These are phyloP conservation scores for Penicillium sp. DNA, from an alignment of 2,329 filamentous ascomycete species.

Conservation along the genomic window DNA sequence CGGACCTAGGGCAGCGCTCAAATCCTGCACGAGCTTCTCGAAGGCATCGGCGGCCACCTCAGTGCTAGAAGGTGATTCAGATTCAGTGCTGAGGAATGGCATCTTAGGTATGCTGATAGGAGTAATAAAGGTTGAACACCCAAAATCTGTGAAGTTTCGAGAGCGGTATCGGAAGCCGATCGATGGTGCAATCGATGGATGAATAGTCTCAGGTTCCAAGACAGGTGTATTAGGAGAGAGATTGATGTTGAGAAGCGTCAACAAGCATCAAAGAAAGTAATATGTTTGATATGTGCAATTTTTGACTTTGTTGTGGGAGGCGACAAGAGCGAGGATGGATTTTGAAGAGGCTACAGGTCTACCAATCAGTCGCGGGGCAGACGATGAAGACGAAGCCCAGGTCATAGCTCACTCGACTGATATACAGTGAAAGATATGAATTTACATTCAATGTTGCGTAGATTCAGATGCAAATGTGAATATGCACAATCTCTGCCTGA, in stretches of 20 bases:
- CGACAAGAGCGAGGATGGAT: too few relatives aligned
- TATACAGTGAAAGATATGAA: too few relatives aligned
- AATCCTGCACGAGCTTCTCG: constrained; percentile 69
- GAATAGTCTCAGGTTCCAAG: not conserved
- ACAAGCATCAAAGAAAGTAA: too few relatives aligned
- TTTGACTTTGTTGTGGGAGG: too few relatives aligned
- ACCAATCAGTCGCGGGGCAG: too few relatives aligned
- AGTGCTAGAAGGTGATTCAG: constrained; percentile 11
- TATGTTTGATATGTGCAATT: too few relatives aligned
- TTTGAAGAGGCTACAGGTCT: too few relatives aligned
- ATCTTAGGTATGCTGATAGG: constrained; percentile 18
- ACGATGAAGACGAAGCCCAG: too few relatives aligned
- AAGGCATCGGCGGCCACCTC: constrained; percentile 49
- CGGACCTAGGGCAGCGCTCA: constrained; percentile 74
- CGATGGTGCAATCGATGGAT: not conserved
- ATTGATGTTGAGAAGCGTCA: too few relatives aligned
- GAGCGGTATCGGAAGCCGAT: constrained; percentile 6
- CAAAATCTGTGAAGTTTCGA: not conserved
- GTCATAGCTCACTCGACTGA: too few relatives aligned
- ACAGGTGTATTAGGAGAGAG: too few relatives aligned
- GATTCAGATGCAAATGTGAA: not conserved
- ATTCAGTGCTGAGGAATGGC: constrained; percentile 35
- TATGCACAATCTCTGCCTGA: not conserved
- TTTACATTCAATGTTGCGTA: too few relatives aligned
- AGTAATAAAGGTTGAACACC: not conserved